Evolutionary conservation across 345 rosid species (phyloP).

Genomic region (Brassica cretica): DNA sequence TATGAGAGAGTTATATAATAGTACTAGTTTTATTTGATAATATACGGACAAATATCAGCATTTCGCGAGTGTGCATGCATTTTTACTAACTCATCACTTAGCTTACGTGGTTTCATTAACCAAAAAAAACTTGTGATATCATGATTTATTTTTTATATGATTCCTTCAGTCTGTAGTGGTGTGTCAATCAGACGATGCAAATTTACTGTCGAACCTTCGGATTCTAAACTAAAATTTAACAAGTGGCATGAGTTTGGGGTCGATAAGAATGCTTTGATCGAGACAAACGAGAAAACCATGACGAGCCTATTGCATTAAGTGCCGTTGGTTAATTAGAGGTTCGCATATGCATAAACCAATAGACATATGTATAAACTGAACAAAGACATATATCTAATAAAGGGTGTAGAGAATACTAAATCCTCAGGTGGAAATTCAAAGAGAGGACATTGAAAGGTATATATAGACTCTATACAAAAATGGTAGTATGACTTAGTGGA

Average conservation of each 20-base stretch:
- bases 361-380: constrained; percentile 28
- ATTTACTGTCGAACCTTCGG: neutral
- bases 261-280: constrained; percentile 33
- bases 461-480: constrained; percentile 30
- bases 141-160: neutral
- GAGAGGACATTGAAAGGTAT: constrained; percentile 16
- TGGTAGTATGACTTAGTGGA: constrained; percentile 29
- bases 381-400: neutral
- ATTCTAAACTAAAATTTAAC: neutral
- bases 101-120: neutral
- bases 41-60: neutral
- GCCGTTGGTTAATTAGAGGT: constrained; percentile 33
- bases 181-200: neutral
- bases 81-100: neutral
- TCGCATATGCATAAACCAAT: constrained; percentile 30
- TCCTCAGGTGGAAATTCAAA: constrained; percentile 30
- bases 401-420: constrained; percentile 12
- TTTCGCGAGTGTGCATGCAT: neutral
- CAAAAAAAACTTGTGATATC: neutral
- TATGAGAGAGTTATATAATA: neutral
- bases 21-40: neutral
- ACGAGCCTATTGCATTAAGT: constrained; percentile 36
- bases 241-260: constrained; percentile 13
- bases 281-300: constrained; percentile 29
- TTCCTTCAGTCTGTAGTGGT: neutral